Evolutionary conservation across 345 rosid species (phyloP), one percentile per base, ranked within the genome.

Genomic region (Carallia brachiata): DNA sequence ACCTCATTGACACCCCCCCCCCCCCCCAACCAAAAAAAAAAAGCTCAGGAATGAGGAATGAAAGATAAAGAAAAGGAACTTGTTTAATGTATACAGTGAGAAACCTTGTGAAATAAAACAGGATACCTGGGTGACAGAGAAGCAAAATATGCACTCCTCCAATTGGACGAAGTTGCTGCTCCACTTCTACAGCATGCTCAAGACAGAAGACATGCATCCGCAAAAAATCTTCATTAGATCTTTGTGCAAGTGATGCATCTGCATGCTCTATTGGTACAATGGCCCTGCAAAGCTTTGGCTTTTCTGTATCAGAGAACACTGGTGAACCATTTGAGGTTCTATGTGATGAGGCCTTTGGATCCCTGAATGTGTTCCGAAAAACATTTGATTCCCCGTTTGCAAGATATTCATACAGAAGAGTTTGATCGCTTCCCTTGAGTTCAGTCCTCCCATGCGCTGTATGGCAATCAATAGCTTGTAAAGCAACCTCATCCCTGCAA

Each of bases 141-240:
- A 92, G 92, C 75, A 82, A 84, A 60, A 92, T 78, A 73, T 88
- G 70, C 67, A 83, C 92, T 50, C 98, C 99, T 72, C 99, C 97
- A n/a, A 89, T 81, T 65, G 78, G 79, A 36, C 79, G 84, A 63
- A 95, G 90, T 78, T 76, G 94, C 78, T 95, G 84, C 71, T 92
- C 97, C 60, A 90, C 91, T 81, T 92, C 97, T 23, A 88, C 79
- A 73, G 99, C 99, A 79, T 95, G 98, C 86, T 95, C 91, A 67
- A 95, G 98, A 82, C 99, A 95, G 82, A 95, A 95, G 52, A 95
- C 86, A 69, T 95, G 97, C 85, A 88, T 55, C 53, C 87, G 88
- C 69, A 88, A 92, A 70, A 96, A 88, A 78, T 90, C 97, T 57
- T 89, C 92, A 75, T 87, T 83, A 65, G 82, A 84, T 73, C 75